Conservation (phyloP, 2,329 filamentous ascomycete species). For the Achaetomium macrosporum region DNA sequence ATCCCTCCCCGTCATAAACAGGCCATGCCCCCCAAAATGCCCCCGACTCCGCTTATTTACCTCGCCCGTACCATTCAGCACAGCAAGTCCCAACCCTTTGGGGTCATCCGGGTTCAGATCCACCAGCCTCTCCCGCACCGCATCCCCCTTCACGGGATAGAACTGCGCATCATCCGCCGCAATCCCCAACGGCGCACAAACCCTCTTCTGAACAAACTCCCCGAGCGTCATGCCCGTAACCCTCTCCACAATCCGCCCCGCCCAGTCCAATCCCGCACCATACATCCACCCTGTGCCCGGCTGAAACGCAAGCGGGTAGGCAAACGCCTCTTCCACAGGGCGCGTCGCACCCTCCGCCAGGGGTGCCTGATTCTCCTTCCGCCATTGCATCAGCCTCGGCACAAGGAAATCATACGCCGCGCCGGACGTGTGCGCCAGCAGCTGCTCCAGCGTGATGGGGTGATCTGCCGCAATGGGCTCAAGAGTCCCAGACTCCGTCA, state of each 20-base stretch:
- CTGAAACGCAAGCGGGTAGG: slow-evolving; percentile 38
- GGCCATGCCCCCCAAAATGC: slow-evolving; percentile 41
- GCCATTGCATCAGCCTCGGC: slow-evolving; percentile 36
- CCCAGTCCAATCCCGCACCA: slow-evolving; percentile 43
- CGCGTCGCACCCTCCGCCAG: slow-evolving; percentile 14
- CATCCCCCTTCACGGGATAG: slow-evolving; percentile 17
- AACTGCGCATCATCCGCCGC: slow-evolving; percentile 29
- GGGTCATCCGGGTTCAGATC: slow-evolving; percentile 18
- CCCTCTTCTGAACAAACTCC: slow-evolving; percentile 19
- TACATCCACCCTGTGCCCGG: slow-evolving; percentile 47
- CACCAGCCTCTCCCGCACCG: slow-evolving; percentile 11
- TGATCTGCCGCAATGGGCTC: slow-evolving; percentile 24
- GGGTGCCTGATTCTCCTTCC: slow-evolving; percentile 26
- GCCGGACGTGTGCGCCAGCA: slow-evolving; percentile 46
- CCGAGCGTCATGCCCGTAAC: slow-evolving; percentile 37
- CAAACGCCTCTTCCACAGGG: slow-evolving; percentile 39
- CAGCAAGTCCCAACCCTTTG: slow-evolving; percentile 27
- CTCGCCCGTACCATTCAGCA: slow-evolving; percentile 38
- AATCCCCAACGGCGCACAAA: slow-evolving; percentile 28
- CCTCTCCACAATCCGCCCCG: slow-evolving; percentile 38
- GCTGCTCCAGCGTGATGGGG: slow-evolving; percentile 39
- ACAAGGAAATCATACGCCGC: slow-evolving; percentile 39
- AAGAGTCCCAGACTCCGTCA: slow-evolving; percentile 36
- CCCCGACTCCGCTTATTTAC: slow-evolving; percentile 31
- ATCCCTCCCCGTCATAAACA: slow-evolving; percentile 38